Percentiles rank a stretch among this genome's conserved stretches.
These are phyloP conservation scores for Hypoxylon lenormandii DNA, from an alignment of 495 filamentous ascomycete species.

Conservation along the genomic window DNA sequence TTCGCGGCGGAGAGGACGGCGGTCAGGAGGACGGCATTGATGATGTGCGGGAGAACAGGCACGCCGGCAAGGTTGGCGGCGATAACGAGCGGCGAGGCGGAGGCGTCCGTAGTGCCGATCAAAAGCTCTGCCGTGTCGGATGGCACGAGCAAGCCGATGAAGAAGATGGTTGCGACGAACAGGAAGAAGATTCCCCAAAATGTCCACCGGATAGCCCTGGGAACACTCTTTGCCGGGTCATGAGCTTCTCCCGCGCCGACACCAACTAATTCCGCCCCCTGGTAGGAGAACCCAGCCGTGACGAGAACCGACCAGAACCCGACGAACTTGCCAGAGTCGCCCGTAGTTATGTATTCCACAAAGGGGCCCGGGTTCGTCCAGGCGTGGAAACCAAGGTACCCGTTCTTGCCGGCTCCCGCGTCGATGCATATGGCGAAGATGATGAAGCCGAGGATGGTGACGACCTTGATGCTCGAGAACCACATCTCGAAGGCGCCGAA, in stretches of 20 bases:
- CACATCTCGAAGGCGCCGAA: constrained; percentile 82
- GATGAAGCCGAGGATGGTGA: constrained; percentile 77
- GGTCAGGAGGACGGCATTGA: constrained; percentile 76
- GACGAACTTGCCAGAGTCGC: constrained; percentile 59
- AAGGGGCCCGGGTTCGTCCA: constrained; percentile 79
- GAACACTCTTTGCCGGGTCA: constrained; percentile 69
- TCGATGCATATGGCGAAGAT: constrained; percentile 75
- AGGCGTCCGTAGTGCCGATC: constrained; percentile 61
- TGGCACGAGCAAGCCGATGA: constrained; percentile 75
- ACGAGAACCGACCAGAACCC: constrained; percentile 62
- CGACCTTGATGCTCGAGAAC: constrained; percentile 79
- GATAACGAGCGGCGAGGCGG: constrained; percentile 77
- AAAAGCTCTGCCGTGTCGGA: constrained; percentile 64
- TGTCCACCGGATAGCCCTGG: constrained; percentile 62
- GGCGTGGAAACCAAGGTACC: constrained; percentile 76
- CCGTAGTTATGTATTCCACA: constrained; percentile 63
- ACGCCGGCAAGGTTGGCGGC: constrained; percentile 74
- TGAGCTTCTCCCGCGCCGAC: constrained; percentile 75
- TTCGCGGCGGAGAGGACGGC: constrained; percentile 69
- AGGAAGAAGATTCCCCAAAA: constrained; percentile 74
- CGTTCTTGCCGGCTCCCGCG: constrained; percentile 73
- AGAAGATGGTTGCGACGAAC: constrained; percentile 74
- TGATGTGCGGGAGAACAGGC: constrained; percentile 72
- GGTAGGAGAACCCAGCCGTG: constrained; percentile 62
- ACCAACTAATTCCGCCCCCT: constrained; percentile 71